Evolutionary conservation across 2,329 filamentous ascomycete genomes (phyloP), one percentile per base, ranked within the genome.

Genomic region (Diatrype stigma): DNA sequence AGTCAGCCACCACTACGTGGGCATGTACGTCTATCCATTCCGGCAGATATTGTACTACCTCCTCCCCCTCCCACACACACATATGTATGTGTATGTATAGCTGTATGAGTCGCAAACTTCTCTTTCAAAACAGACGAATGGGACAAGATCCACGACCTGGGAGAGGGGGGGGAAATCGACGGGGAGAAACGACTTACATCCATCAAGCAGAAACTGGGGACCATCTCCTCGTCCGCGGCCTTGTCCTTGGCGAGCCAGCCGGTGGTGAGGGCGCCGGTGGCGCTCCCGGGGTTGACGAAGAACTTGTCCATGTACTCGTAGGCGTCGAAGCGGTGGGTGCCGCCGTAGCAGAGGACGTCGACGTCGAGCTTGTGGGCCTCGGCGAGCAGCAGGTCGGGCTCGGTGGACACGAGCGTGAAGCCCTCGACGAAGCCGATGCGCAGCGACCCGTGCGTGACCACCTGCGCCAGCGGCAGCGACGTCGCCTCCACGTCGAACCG

Each of bases 131-230:
- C 19, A 3, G 8, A 14, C n/a, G n/a, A n/a, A n/a, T n/a, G n/a
- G n/a, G n/a, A n/a, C n/a, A n/a, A n/a, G n/a, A n/a, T n/a, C n/a
- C n/a, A n/a, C n/a, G n/a, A n/a, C n/a, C 19, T 45, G 21, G 14
- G 17, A 38, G 12, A n/a, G 22, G 30, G 14, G 23, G 45, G 22
- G 45, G 17, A n/a, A n/a, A n/a, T n/a, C 23, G 19, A 28, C 22
- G 12, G 46, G 6, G 34, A 44, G 17, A n/a, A 8, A 49, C 44
- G 26, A 86, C 90, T 76, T 70, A 96, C 92, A 80, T 97, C 93
- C 93, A 97, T 96, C 69, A 97, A 73, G 66, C 94, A 96, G 71
- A 97, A 96, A 68, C 91, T 96, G 23, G 93, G 93, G 51, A 85
- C 86, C 22, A 87, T 88, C 50, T 93, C 88, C 65, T 89, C 83